These are phyloP conservation scores for Chaetothyriales sp. DNA, from an alignment of 2,329 filamentous ascomycete species.

Conservation along the genomic window DNA sequence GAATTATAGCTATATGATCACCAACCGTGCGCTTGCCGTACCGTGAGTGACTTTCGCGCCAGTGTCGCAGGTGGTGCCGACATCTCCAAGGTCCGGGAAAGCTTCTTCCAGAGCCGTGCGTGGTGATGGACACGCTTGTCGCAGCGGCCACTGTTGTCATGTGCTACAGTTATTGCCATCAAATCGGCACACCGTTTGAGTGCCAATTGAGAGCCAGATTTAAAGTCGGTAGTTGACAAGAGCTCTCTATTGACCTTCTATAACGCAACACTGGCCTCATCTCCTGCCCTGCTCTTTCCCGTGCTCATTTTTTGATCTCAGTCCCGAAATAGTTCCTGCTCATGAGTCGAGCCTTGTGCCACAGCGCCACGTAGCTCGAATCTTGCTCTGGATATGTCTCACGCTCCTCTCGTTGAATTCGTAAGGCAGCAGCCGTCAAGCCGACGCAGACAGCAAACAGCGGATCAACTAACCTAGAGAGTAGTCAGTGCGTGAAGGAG, in stretches of 20 bases:
- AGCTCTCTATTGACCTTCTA: neutral
- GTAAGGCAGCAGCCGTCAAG: slow-evolving; percentile 36
- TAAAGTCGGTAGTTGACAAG: neutral
- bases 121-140: neutral
- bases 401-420: slow-evolving; percentile 42
- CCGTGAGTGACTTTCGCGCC: too few relatives aligned
- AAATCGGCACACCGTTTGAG: neutral
- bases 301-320: slow-evolving; percentile 2
- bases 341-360: slow-evolving; percentile 12
- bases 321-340: slow-evolving; percentile 11
- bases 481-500: slow-evolving; percentile 1
- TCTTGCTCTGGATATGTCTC: slow-evolving; percentile 31
- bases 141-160: neutral
- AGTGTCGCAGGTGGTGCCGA: neutral
- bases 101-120: neutral
- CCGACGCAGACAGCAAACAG: slow-evolving; percentile 42
- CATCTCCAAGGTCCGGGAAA: neutral
- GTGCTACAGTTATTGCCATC: neutral
- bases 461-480: slow-evolving; percentile 36
- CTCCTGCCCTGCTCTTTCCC: neutral
- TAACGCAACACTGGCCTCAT: neutral
- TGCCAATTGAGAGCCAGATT: too few relatives aligned
- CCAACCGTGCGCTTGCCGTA: too few relatives aligned
- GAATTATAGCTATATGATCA: neutral
- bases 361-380: slow-evolving; percentile 17